Percentiles rank a stretch among this genome's conserved stretches.
These are phyloP conservation scores for Parachlorella kessleri DNA, from an alignment of 139 green algal genomes.

Conservation along the genomic window DNA sequence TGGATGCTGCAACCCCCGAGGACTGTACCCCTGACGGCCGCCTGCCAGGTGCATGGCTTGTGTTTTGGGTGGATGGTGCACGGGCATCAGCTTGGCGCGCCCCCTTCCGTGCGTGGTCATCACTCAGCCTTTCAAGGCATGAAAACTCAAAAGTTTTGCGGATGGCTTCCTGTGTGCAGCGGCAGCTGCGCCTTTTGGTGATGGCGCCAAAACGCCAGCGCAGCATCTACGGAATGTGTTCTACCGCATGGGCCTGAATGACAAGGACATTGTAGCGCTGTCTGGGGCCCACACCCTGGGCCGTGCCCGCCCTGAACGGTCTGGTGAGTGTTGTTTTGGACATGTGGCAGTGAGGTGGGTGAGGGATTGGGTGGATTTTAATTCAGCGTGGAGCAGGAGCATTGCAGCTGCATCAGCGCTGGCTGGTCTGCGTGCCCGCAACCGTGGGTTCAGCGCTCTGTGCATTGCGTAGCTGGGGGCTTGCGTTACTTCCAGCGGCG, in stretches of 20 bases:
- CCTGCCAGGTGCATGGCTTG: conserved; percentile 53
- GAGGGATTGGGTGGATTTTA: too few relatives aligned
- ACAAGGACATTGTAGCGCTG: conserved; percentile 72
- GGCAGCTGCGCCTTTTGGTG: conserved; percentile 56
- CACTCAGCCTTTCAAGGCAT: too few relatives aligned
- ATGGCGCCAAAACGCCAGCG: conserved; percentile 44
- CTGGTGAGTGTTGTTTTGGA: not conserved
- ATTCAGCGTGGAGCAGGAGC: too few relatives aligned
- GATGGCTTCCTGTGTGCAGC: conserved; percentile 6
- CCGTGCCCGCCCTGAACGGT: conserved; percentile 50
- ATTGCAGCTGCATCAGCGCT: too few relatives aligned
- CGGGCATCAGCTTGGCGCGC: too few relatives aligned
- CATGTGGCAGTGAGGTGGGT: too few relatives aligned
- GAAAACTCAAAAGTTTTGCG: not conserved
- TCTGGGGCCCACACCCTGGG: conserved; percentile 72
- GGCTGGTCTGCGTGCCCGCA: too few relatives aligned
- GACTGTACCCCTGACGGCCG: conserved; percentile 79
- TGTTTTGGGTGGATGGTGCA: too few relatives aligned
- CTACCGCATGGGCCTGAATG: conserved; percentile 84
- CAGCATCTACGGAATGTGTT: conserved; percentile 77
- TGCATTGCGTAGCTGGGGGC: too few relatives aligned
- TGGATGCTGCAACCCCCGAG: conserved; percentile 59
- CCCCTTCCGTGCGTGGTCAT: too few relatives aligned
- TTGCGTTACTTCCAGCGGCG: too few relatives aligned
- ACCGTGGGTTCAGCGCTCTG: too few relatives aligned